A percentile compares a stretch with the other conserved stretches of the same genome.
Evolutionary conservation across 345 rosid species (phyloP).

Genomic region (Eutrema heterophyllum): DNA sequence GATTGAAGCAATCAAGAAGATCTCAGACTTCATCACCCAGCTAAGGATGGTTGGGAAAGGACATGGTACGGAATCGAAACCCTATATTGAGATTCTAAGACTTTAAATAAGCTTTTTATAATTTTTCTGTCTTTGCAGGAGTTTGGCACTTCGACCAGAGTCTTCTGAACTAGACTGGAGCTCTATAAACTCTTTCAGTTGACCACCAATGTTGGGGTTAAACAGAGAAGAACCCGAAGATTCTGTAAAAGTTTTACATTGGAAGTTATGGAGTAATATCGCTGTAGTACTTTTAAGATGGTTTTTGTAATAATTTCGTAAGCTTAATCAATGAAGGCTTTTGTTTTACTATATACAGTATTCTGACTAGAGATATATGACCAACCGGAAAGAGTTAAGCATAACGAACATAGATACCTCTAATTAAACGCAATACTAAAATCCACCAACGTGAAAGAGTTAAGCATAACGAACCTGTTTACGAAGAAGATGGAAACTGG

Average conservation of each 20-base stretch:
- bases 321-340: constrained; percentile 8
- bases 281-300: constrained; percentile 22
- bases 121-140: constrained; percentile 40
- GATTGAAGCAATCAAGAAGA: constrained; percentile 85
- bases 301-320: constrained; percentile 27
- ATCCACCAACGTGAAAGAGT: constrained; percentile 7
- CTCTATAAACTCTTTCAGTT: background rate
- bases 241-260: constrained; percentile 17
- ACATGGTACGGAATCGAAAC: constrained; percentile 52
- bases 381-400: background rate
- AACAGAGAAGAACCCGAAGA: constrained; percentile 19
- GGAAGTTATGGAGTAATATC: constrained; percentile 15
- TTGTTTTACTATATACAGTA: background rate
- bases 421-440: background rate
- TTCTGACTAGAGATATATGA: background rate
- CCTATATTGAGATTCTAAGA: background rate
- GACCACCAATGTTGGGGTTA: background rate
- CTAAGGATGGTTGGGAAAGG: constrained; percentile 89
- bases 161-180: constrained; percentile 45
- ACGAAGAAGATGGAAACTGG: background rate
- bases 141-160: constrained; percentile 91
- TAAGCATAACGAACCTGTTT: constrained; percentile 10
- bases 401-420: background rate
- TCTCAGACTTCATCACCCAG: constrained; percentile 76
- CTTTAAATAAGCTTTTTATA: background rate